Conservation (phyloP, 805 yeast genomes). For the Millerago galiae region DNA sequence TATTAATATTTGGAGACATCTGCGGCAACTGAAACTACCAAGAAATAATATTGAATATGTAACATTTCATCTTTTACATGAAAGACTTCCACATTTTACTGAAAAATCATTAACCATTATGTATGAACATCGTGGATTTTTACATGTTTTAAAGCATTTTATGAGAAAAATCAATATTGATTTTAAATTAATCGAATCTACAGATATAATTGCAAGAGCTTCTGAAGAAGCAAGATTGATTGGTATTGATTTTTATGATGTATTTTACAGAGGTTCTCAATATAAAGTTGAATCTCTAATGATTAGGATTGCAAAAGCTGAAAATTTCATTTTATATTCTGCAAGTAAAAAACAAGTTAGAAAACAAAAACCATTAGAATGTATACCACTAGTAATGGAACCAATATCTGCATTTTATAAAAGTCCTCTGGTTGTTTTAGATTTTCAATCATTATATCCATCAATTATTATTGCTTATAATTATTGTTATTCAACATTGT, state of each 20-base stretch:
- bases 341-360: conserved; percentile 80
- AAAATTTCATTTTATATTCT: conserved; percentile 64
- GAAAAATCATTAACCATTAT: conserved; percentile 41
- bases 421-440: conserved; percentile 84
- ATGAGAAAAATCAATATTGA: conserved; percentile 38
- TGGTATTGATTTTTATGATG: conserved; percentile 87
- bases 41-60: conserved; percentile 76
- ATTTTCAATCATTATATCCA: conserved; percentile 91
- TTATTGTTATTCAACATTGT: conserved; percentile 70
- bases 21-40: conserved; percentile 59
- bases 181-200: conserved; percentile 35
- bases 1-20: conserved; percentile 76
- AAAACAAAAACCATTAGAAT: conserved; percentile 77
- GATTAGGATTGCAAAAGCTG: conserved; percentile 66
- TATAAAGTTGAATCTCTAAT: conserved; percentile 87
- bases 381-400: conserved; percentile 88
- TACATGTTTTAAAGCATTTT: conserved; percentile 41
- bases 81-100: conserved; percentile 58
- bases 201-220: conserved; percentile 63
- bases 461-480: conserved; percentile 89
- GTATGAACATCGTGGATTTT: conserved; percentile 28
- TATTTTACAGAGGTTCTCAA: conserved; percentile 87
- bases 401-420: conserved; percentile 81
- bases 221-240: conserved; percentile 79
- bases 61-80: conserved; percentile 59